Evolutionary conservation across 2,329 filamentous ascomycete genomes (phyloP), one percentile per base, ranked within the genome.

Genomic region (Ophiostoma australiae): DNA sequence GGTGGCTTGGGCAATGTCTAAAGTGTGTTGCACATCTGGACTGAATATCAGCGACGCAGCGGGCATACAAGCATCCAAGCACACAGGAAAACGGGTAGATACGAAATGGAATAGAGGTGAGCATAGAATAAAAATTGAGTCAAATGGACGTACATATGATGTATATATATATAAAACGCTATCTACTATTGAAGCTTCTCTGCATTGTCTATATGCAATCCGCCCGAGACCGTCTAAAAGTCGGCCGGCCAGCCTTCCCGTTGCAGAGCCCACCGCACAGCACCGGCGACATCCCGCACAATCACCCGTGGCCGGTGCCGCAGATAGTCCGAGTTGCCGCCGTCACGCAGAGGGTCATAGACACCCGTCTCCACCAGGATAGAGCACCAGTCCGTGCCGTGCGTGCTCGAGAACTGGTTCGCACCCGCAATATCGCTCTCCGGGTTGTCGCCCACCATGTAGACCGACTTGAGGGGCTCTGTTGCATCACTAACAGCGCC

Each of bases 391-490:
- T 77, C 75, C 15, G 77, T 91, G 10, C 89, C 90, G 71, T 85
- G 80, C 4, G 84, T 81, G 73, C 90, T 91, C 65, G 82, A 77
- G 77, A 91, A 97, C 66, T 86, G 85, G 78, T 97, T 97, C 27
- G 92, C 94, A 6, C 95, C 95, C 5, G 87, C 84, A 74, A 99
- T 97, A 78, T 99, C 95, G 75, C 91, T 95, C 77, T 92, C 92
- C 5, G 91, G 91, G 76, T 94, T 94, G 77, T 94, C 91, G 6
- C 95, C 95, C 61, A 98, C 87, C 94, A 98, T 98, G 80, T 97
- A 98, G 13, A 98, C 93, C 63, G 85, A 86, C 76, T 84, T 84
- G 70, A 97, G 80, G n/a, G 85, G 84, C 27, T 76, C 20, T 6
- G 33, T 4, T 68, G 65, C 48, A 69, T n/a, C 58, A 70, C 20